Base-by-base conservation (phyloP, 2,329 filamentous ascomycete species). In the Colletotrichum sp. region DNA sequence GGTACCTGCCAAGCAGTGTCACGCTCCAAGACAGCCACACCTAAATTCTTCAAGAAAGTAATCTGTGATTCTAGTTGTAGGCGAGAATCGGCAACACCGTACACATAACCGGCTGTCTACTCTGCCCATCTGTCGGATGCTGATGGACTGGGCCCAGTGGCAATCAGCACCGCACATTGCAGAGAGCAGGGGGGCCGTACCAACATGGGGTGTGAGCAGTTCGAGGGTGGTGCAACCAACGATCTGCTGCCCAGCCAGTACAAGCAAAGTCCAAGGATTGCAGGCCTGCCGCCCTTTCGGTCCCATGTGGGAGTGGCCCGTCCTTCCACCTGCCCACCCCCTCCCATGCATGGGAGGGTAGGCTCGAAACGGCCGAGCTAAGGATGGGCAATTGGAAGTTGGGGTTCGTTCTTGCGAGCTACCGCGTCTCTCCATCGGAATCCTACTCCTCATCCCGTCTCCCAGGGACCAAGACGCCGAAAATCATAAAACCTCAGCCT, bases 401-500 rank as follows among this genome's bases (percentile, higher is more conserved):
- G 64, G 72, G 49, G 72, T 66, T 71, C 34, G 59, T 57, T 34
- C 67, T 32, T 65, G 52, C 62, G 57, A 65, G 39, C 49, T 39
- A 67, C 65, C 55, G n/a, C 21, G 49, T 67, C 67, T 71, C 68
- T 76, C 64, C 63, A 62, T 67, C 67, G 68, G 68, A 39, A 52
- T 44, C 44, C 57, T 66, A 68, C 62, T 71, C 68, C 71, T 60
- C 63, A 34, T 65, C 70, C 73, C 73, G 30, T 71, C 59, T 64
- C 36, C 21, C 60, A 64, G 59, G 18, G 44, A 72, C 28, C 13
- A 55, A n/a, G 55, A 39, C 12, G n/a, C 59, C 49, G 65, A 78
- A 78, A 73, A 65, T 77, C 71, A 78, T 78, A 78, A 78, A 78
- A 76, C 67, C 77, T 71, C 65, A 67, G 64, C 68, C 26, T 59